Base-by-base conservation (phyloP, 2,329 filamentous ascomycete species). In the Neopestalotiopsis sp. region DNA sequence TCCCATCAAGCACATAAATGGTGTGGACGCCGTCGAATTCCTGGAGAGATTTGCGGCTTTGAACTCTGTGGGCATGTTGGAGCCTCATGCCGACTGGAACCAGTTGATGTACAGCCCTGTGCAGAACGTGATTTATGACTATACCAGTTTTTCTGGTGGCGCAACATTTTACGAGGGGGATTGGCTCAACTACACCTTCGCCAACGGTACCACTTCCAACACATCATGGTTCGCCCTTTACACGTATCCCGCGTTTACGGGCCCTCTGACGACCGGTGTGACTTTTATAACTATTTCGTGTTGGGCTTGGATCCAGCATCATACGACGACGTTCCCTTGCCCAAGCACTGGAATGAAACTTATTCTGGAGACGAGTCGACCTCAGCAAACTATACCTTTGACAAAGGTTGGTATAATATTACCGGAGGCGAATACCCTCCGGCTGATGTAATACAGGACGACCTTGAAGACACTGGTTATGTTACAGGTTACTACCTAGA, bases 281-380 rank as follows among this genome's bases (percentile, higher is more conserved):
- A 83, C 68, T 81, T 82, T 65, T 84, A 81, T 74, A 82, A 83
- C 67, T 82, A 79, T 72, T 84, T 84, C 40, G 82, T 84, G 1
- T 65, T 76, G 3, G 75, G 75, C 1, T 68, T 73, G 24, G 59
- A 66, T 24, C 75, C 75, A 0, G 69, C 70, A 0, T 70, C 71
- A 4, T 70, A 64, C 24, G 38, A 69, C 13, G 42, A 60, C 4
- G 60, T 45, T 12, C 45, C 67, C 40, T n/a, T 66, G 3, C 63
- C 28, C 3, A 4, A 28, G 4, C 4, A 13, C 42, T 45, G 7
- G 24, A 6, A n/a, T 45, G 5, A 12, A 59, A 58, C 13, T 58
- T 17, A 52, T 14, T 72, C 80, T 1, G 62, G n/a, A 2, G 56
- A 65, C 20, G 68, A 20, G 4, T 14, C 42, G 40, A 49, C 14